Evolutionary conservation across 2,329 filamentous ascomycete species (phyloP).

Genomic region (Cladophialophora bantiana): DNA sequence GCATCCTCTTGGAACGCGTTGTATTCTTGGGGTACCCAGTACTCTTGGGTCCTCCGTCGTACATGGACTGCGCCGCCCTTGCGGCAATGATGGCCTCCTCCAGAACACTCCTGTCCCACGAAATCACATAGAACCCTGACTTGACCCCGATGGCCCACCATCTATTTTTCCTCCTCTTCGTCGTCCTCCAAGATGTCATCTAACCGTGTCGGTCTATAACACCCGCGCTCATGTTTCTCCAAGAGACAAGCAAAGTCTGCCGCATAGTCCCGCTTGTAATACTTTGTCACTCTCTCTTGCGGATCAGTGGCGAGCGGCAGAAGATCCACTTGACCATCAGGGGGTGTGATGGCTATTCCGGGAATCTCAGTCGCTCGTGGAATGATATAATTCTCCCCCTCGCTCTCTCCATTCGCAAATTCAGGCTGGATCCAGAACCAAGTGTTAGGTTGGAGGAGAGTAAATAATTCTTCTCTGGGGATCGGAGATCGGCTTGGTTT

Average conservation of each 20-base stretch:
- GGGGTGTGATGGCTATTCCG: slow-evolving; percentile 20
- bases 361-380: slow-evolving; percentile 21
- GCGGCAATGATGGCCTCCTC: neutral
- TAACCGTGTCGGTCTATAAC: neutral
- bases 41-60: too few relatives aligned
- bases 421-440: slow-evolving; percentile 24
- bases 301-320: slow-evolving; percentile 4
- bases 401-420: slow-evolving; percentile 19
- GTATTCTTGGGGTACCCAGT: too few relatives aligned
- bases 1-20: too few relatives aligned
- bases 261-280: slow-evolving; percentile 20
- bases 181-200: slow-evolving; percentile 27
- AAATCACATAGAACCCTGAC: neutral
- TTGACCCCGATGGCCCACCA: neutral
- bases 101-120: neutral
- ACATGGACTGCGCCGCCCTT: neutral
- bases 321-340: slow-evolving; percentile 14
- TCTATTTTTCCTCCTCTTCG: slow-evolving; percentile 9
- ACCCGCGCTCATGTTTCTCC: neutral
- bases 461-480: slow-evolving; percentile 16
- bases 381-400: slow-evolving; percentile 30
- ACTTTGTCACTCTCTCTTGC: slow-evolving; percentile 18
- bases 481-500: slow-evolving; percentile 16
- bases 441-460: slow-evolving; percentile 13
- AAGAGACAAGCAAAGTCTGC: slow-evolving; percentile 3